Percentiles rank a stretch among this genome's conserved stretches.
Conservation (phyloP, 2,329 filamentous ascomycete genomes). For the Myriangium duriaei region DNA sequence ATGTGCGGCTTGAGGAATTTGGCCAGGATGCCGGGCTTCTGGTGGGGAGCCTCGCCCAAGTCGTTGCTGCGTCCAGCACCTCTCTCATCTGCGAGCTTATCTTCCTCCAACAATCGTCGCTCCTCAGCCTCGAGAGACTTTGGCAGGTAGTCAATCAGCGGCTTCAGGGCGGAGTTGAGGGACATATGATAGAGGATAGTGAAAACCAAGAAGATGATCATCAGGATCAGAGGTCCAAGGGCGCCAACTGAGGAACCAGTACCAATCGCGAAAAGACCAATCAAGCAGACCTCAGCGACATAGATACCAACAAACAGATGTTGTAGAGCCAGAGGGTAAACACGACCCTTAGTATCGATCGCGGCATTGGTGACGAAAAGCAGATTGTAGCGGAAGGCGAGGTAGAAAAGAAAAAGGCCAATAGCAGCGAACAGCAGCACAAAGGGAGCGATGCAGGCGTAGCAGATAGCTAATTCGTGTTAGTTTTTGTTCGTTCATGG, state of each 20-base stretch:
- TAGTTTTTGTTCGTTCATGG: neutral
- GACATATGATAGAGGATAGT: constrained; percentile 63
- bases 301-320: constrained; percentile 79
- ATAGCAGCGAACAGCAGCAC: constrained; percentile 71
- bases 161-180: constrained; percentile 59
- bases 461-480: constrained; percentile 52
- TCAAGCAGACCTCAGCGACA: constrained; percentile 66
- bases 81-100: constrained; percentile 21
- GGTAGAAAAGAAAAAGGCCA: constrained; percentile 69
- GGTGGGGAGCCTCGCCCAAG: constrained; percentile 24
- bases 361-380: constrained; percentile 72
- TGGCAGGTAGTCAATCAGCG: constrained; percentile 67
- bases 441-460: constrained; percentile 75
- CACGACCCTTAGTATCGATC: constrained; percentile 77
- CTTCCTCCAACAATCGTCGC: constrained; percentile 22
- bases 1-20: constrained; percentile 64
- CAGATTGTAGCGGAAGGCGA: constrained; percentile 83
- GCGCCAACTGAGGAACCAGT: constrained; percentile 37
- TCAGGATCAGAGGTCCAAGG: constrained; percentile 58
- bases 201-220: constrained; percentile 65
- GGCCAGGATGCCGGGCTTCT: constrained; percentile 46
- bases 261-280: constrained; percentile 66
- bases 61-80: constrained; percentile 22
- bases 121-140: constrained; percentile 28
- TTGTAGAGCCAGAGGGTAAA: constrained; percentile 77